Percentiles rank a stretch among this genome's conserved stretches.
phyloP scores from a whole-genome alignment of 73 alveolate species.

The Symbiodinium pilosum region DNA sequence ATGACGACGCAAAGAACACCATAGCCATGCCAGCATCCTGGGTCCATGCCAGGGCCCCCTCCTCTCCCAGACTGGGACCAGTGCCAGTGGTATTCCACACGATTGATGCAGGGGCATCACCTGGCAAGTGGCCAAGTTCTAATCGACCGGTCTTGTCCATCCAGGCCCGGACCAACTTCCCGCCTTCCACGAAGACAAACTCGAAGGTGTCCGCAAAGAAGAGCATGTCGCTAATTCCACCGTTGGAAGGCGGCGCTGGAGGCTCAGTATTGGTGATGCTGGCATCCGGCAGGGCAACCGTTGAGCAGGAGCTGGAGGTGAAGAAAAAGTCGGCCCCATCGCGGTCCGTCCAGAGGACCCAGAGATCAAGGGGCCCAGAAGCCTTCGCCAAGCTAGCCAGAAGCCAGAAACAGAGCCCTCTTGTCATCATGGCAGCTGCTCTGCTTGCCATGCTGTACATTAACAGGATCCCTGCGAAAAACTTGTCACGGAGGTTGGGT shows the following conservation, averaged over 20 bases:
- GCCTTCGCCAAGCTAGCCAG: not conserved
- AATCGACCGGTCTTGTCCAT: slow-evolving; percentile 68
- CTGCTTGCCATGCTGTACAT: not conserved
- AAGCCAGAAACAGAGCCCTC: slow-evolving; percentile 4
- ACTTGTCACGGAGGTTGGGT: not conserved
- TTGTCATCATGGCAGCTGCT: not conserved
- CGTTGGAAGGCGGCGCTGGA: not conserved
- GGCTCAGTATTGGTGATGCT: slow-evolving; percentile 1
- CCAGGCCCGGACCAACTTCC: slow-evolving; percentile 53
- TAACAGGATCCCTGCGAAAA: not conserved
- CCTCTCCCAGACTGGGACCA: slow-evolving; percentile 57
- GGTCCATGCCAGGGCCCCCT: slow-evolving; percentile 70
- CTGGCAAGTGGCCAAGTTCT: slow-evolving; percentile 20
- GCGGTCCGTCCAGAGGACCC: slow-evolving; percentile 55
- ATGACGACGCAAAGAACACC: slow-evolving; percentile 15
- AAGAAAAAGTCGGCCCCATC: slow-evolving; percentile 77
- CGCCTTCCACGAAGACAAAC: slow-evolving; percentile 69
- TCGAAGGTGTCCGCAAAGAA: slow-evolving; percentile 77
- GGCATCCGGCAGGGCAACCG: slow-evolving; percentile 45
- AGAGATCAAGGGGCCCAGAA: slow-evolving; percentile 3
- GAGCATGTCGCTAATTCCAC: slow-evolving; percentile 82
- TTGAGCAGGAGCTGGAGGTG: slow-evolving; percentile 78
- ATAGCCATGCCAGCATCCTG: slow-evolving; percentile 18
- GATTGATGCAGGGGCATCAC: slow-evolving; percentile 13
- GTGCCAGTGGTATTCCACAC: slow-evolving; percentile 24